Evolutionary conservation across 352 stramenopile genomes (phyloP).

Genomic region (Achlya hypogyna): DNA sequence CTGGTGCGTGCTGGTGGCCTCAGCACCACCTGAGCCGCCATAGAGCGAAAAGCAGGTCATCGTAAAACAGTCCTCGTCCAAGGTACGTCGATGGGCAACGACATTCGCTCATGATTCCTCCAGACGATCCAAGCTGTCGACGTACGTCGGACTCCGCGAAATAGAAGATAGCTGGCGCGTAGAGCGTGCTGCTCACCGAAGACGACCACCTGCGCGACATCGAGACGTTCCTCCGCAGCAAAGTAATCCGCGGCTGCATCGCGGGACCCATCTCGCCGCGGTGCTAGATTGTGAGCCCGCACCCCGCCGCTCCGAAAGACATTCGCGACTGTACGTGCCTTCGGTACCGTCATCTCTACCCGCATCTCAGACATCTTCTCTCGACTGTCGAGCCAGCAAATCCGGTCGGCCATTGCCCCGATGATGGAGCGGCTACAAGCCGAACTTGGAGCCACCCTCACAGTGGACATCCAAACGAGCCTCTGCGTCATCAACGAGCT

Average conservation of each 20-base stretch:
- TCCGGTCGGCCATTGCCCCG: slow-evolving; percentile 25
- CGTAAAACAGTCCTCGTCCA: not conserved
- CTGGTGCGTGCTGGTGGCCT: not conserved
- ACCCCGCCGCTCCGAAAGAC: not conserved
- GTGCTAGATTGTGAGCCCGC: not conserved
- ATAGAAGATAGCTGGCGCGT: not conserved
- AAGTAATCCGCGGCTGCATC: not conserved
- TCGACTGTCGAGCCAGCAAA: not conserved
- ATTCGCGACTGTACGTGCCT: slow-evolving; percentile 8
- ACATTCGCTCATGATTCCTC: not conserved
- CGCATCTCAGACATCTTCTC: not conserved
- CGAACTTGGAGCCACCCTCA: slow-evolving; percentile 22
- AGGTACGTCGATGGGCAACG: not conserved
- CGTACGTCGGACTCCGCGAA: not conserved
- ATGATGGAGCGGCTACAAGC: slow-evolving; percentile 39
- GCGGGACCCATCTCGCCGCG: not conserved
- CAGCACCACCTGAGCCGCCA: not conserved
- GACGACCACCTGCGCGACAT: not conserved
- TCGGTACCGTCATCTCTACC: not conserved
- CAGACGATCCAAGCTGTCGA: slow-evolving; percentile 2
- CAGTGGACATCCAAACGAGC: slow-evolving; percentile 52
- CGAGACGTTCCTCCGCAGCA: not conserved
- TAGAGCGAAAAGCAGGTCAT: not conserved
- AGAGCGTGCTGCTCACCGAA: not conserved
- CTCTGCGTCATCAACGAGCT: slow-evolving; percentile 60